Percentiles rank a stretch among this genome's conserved stretches.
phyloP scores from a whole-genome alignment of 192 early-diverging fungal genomes.

The Linnemannia schmuckeri region DNA sequence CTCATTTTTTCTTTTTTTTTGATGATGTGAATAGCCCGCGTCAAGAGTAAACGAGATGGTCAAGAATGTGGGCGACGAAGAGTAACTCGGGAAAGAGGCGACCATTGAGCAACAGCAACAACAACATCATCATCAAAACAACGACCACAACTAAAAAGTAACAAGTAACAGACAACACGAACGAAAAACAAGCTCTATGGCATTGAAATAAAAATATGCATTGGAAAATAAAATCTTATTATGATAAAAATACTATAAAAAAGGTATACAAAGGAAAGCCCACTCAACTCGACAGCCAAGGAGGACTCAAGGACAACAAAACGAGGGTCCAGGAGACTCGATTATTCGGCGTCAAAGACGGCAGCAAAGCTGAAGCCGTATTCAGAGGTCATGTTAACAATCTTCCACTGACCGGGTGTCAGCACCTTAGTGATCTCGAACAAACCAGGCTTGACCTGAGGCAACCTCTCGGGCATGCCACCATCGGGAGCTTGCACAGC shows the following conservation, averaged over 20 bases:
- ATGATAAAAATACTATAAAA: neutral
- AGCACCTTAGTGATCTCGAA: constrained; percentile 44
- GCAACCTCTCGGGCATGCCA: constrained; percentile 50
- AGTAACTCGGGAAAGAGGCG: neutral
- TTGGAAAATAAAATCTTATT: neutral
- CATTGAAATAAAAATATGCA: neutral
- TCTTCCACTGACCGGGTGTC: constrained; percentile 39
- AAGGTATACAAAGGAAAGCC: neutral
- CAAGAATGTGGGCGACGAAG: constrained; percentile 33
- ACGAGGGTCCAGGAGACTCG: neutral
- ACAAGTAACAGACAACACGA: neutral
- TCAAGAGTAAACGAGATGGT: constrained; percentile 33
- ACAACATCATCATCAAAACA: neutral
- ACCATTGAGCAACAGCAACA: neutral
- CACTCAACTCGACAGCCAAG: neutral
- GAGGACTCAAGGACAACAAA: too few species aligned
- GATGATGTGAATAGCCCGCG: constrained; percentile 22
- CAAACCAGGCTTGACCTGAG: constrained; percentile 40
- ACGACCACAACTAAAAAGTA: neutral
- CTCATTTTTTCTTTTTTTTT: neutral
- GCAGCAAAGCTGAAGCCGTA: constrained; percentile 56
- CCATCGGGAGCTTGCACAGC: constrained; percentile 48
- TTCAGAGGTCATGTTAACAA: constrained; percentile 54
- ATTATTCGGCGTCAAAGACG: constrained; percentile 53
- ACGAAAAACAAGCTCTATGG: neutral